These are phyloP conservation scores for Sclerotinia glacialis DNA, from an alignment of 2,329 filamentous ascomycete genomes.

Conservation along the genomic window DNA sequence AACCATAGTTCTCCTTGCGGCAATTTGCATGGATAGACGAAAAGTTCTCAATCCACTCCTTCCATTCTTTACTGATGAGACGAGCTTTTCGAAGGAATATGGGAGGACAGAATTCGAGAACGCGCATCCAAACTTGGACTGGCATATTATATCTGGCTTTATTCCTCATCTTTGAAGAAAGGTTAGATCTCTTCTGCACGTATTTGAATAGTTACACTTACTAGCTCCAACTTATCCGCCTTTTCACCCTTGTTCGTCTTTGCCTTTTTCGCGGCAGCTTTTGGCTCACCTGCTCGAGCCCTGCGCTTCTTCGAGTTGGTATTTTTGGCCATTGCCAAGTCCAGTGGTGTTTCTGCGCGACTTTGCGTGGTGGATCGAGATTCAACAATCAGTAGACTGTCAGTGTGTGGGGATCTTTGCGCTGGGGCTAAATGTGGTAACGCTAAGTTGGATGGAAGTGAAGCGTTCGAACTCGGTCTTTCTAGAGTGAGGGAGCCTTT, in stretches of 20 bases:
- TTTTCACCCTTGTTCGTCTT: constrained; percentile 26
- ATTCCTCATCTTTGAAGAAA: constrained; percentile 20
- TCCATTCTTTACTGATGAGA: constrained; percentile 30
- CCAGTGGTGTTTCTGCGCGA: constrained; percentile 16
- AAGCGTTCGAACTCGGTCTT: constrained; percentile 10
- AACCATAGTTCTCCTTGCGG: constrained; percentile 36
- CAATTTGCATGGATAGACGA: constrained; percentile 36
- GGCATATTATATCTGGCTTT: constrained; percentile 25
- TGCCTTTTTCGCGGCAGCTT: constrained; percentile 22
- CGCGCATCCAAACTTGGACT: constrained; percentile 35
- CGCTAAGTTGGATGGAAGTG: background rate
- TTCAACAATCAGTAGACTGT: constrained; percentile 18
- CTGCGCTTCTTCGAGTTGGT: constrained; percentile 26
- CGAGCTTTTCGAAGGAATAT: constrained; percentile 36
- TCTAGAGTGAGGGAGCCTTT: background rate
- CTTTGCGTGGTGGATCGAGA: constrained; percentile 19
- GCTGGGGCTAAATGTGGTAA: constrained; percentile 15
- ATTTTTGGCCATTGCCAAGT: constrained; percentile 12
- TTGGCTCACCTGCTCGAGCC: constrained; percentile 6
- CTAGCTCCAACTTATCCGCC: constrained; percentile 26
- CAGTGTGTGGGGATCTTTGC: background rate
- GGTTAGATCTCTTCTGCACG: constrained; percentile 20
- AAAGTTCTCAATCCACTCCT: constrained; percentile 29
- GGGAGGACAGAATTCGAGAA: constrained; percentile 37
- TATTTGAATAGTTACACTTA: constrained; percentile 23